These are phyloP conservation scores for Reticulascus tulasneorum DNA, from an alignment of 2,329 filamentous ascomycete genomes.

Conservation along the genomic window DNA sequence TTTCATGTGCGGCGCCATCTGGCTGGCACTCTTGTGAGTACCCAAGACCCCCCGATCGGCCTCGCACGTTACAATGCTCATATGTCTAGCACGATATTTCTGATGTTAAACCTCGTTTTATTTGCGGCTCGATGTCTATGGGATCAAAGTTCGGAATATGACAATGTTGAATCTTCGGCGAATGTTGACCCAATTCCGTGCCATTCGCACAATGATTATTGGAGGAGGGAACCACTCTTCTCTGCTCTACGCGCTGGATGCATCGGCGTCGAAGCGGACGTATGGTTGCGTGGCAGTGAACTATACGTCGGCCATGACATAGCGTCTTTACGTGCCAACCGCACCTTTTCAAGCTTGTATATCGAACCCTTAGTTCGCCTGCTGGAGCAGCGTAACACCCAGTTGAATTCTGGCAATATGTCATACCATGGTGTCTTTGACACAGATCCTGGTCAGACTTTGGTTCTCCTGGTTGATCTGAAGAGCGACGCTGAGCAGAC, in stretches of 20 bases:
- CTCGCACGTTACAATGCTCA: neutral
- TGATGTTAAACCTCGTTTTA: conserved; percentile 10
- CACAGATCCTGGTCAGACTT: conserved; percentile 44
- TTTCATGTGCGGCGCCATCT: conserved; percentile 11
- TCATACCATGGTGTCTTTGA: conserved; percentile 53
- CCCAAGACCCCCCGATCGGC: too few species aligned
- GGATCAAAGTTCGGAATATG: conserved; percentile 2
- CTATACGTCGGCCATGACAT: conserved; percentile 63
- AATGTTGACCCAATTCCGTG: conserved; percentile 49
- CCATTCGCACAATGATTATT: conserved; percentile 71
- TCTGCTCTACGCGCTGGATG: conserved; percentile 58
- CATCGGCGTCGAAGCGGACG: conserved; percentile 64
- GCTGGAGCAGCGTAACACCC: conserved; percentile 45
- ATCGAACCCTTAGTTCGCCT: conserved; percentile 59
- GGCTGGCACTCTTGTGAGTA: conserved; percentile 12
- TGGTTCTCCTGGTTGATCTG: conserved; percentile 65
- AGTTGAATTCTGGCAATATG: conserved; percentile 40
- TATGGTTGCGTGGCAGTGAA: conserved; percentile 54
- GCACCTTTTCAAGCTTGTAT: conserved; percentile 60
- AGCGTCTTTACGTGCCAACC: conserved; percentile 47
- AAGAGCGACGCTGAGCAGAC: conserved; percentile 54
- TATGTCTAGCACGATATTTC: conserved; percentile 7
- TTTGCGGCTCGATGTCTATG: conserved; percentile 8
- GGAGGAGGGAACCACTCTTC: conserved; percentile 58
- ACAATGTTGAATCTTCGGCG: conserved; percentile 3